Evolutionary conservation across 2,329 filamentous ascomycete species (phyloP).

Genomic region (Pseudophaeomoniella oleicola): DNA sequence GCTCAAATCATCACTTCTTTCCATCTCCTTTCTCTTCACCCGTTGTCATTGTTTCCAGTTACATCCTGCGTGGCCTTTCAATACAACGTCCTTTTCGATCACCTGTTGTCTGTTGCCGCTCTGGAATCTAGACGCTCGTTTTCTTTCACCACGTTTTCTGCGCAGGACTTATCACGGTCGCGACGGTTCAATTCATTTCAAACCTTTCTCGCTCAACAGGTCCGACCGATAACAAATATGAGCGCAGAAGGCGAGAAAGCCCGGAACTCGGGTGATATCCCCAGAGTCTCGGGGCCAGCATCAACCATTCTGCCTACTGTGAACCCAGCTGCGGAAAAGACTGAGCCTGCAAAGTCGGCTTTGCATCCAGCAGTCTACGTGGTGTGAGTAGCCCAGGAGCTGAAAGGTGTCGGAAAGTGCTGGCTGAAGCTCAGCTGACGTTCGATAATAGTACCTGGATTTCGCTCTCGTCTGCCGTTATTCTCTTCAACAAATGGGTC

Average conservation of each 20-base stretch:
- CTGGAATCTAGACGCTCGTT: too few species aligned
- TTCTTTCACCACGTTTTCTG: slow-evolving; percentile 1
- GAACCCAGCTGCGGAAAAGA: slow-evolving; percentile 62
- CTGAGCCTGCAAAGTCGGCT: slow-evolving; percentile 45
- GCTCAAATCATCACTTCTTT: background rate
- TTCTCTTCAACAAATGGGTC: slow-evolving; percentile 99
- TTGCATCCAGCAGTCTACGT: slow-evolving; percentile 83
- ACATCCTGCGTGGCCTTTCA: too few species aligned
- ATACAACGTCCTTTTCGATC: background rate
- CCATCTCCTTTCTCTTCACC: background rate
- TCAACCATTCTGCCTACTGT: slow-evolving; percentile 55
- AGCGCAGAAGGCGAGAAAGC: slow-evolving; percentile 62
- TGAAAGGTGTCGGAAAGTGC: too few species aligned
- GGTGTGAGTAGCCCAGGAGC: slow-evolving; percentile 29
- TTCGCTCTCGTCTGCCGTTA: slow-evolving; percentile 78
- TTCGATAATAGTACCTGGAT: slow-evolving; percentile 63
- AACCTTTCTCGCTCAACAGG: slow-evolving; percentile 28
- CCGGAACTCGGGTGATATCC: slow-evolving; percentile 64
- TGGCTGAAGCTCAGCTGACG: too few species aligned
- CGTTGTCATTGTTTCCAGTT: background rate
- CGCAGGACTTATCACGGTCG: slow-evolving; percentile 18
- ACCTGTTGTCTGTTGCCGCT: slow-evolving; percentile 1
- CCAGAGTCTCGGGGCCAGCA: slow-evolving; percentile 31
- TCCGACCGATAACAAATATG: slow-evolving; percentile 32
- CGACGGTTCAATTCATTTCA: slow-evolving; percentile 31